Conservation (phyloP, 768 basidiomycete species). For the Russula olivacea region DNA sequence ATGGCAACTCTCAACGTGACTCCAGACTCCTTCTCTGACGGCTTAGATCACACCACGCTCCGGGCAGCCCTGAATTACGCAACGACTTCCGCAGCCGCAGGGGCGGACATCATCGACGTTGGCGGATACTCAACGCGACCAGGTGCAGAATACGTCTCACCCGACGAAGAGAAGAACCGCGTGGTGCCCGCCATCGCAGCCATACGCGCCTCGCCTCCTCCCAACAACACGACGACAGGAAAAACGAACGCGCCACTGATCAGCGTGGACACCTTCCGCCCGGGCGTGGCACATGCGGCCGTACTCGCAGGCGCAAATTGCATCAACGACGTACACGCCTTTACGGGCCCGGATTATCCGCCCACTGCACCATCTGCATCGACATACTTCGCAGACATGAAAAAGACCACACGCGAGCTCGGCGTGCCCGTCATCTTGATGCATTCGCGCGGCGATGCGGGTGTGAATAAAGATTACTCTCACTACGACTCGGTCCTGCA, state of each 20-base stretch:
- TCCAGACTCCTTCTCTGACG: conserved; percentile 96
- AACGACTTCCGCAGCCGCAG: conserved; percentile 42
- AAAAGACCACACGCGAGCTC: conserved; percentile 51
- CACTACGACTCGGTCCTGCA: conserved; percentile 47
- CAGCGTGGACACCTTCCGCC: conserved; percentile 87
- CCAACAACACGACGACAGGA: background rate
- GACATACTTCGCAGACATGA: conserved; percentile 53
- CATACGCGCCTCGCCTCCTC: conserved; percentile 38
- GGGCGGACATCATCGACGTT: conserved; percentile 80
- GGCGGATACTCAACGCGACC: conserved; percentile 95
- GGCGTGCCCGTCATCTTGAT: conserved; percentile 83
- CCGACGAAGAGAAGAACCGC: conserved; percentile 64
- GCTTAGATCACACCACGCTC: conserved; percentile 50
- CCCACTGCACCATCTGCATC: conserved; percentile 34
- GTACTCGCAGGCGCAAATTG: conserved; percentile 81
- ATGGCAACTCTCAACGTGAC: conserved; percentile 95
- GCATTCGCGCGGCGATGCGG: conserved; percentile 88
- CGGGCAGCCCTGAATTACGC: conserved; percentile 51
- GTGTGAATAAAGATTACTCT: conserved; percentile 60
- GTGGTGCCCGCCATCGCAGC: conserved; percentile 66
- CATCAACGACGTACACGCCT: conserved; percentile 89
- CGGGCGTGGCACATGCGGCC: conserved; percentile 67
- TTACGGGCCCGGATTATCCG: conserved; percentile 54
- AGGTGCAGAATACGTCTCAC: conserved; percentile 56
- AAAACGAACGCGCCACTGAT: conserved; percentile 46